These are phyloP conservation scores for Euptelea pleiosperma DNA, from an alignment of 164 flowering plant genomes.

Conservation along the genomic window DNA sequence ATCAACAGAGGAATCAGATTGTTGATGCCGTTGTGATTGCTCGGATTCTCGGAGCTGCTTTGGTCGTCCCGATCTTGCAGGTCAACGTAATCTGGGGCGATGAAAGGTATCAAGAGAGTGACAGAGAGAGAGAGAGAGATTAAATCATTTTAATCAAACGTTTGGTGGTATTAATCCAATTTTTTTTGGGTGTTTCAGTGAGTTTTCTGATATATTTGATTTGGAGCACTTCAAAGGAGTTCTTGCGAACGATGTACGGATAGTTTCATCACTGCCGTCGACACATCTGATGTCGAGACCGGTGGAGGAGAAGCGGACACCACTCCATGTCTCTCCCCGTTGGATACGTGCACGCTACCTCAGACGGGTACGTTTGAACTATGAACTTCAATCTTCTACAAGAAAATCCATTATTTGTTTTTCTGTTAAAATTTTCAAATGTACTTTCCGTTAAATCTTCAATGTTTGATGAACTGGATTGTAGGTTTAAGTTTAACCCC, in stretches of 20 bases:
- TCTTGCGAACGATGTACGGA: slow-evolving; percentile 65
- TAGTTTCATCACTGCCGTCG: slow-evolving; percentile 89
- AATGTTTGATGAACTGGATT: no score
- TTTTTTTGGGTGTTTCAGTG: slow-evolving; percentile 45
- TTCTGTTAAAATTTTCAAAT: neutral
- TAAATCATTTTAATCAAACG: no score
- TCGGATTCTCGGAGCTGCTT: slow-evolving; percentile 87
- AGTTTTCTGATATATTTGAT: slow-evolving; percentile 93
- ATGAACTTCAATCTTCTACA: neutral
- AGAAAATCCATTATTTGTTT: neutral
- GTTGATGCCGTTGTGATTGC: slow-evolving; percentile 98
- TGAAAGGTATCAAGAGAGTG: no score
- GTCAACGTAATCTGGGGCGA: slow-evolving; percentile 96
- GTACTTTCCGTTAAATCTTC: no score
- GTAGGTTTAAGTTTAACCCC: no score
- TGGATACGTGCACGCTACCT: slow-evolving; percentile 87
- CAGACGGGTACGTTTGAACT: slow-evolving; percentile 47
- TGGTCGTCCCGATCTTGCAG: slow-evolving; percentile 89
- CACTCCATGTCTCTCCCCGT: slow-evolving; percentile 73
- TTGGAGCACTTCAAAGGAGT: slow-evolving; percentile 82
- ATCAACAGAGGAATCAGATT: slow-evolving; percentile 97
- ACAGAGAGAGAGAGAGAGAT: no score
- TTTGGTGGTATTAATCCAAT: no score
- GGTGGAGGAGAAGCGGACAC: slow-evolving; percentile 80
- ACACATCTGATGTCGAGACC: slow-evolving; percentile 92